Evolutionary conservation across 139 green algal species (phyloP).

Genomic region (Mesostigma viride): DNA sequence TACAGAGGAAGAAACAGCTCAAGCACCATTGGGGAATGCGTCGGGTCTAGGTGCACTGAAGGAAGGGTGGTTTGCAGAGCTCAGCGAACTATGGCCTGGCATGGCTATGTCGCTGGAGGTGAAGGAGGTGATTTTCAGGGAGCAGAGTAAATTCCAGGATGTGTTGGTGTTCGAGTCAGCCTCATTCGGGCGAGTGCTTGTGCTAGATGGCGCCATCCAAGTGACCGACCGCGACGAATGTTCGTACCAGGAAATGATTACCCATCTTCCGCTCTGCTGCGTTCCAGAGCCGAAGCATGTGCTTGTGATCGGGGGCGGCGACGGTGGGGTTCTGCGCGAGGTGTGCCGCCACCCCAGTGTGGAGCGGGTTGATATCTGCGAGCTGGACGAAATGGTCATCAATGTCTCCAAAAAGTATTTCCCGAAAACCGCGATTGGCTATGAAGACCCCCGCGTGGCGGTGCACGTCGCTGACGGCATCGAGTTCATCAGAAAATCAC

Average conservation of each 20-base stretch:
- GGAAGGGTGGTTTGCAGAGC: constrained; percentile 31
- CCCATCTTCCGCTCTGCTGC: constrained; percentile 79
- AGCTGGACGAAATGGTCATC: constrained; percentile 80
- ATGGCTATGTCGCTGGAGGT: constrained; percentile 72
- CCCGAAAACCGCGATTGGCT: constrained; percentile 78
- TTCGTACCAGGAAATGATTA: constrained; percentile 97
- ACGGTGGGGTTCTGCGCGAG: constrained; percentile 93
- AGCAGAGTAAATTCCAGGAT: constrained; percentile 82
- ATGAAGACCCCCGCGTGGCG: constrained; percentile 71
- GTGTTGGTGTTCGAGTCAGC: constrained; percentile 37
- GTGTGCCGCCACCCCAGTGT: constrained; percentile 59
- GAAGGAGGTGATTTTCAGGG: constrained; percentile 75
- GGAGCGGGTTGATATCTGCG: constrained; percentile 85
- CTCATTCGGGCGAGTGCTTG: constrained; percentile 79
- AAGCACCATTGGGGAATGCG: constrained; percentile 2
- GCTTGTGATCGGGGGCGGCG: constrained; percentile 90
- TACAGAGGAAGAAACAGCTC: not conserved
- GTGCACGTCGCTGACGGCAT: constrained; percentile 86
- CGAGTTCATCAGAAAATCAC: constrained; percentile 68
- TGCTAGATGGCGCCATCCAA: constrained; percentile 96
- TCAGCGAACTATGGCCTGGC: constrained; percentile 35
- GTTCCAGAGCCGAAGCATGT: constrained; percentile 59
- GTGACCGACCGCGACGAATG: constrained; percentile 90
- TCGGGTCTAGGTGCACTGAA: not conserved
- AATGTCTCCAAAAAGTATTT: constrained; percentile 75